Evolutionary conservation across 768 basidiomycete species (phyloP), one percentile per base, ranked within the genome.

Genomic region (Boletus subparvulus): DNA sequence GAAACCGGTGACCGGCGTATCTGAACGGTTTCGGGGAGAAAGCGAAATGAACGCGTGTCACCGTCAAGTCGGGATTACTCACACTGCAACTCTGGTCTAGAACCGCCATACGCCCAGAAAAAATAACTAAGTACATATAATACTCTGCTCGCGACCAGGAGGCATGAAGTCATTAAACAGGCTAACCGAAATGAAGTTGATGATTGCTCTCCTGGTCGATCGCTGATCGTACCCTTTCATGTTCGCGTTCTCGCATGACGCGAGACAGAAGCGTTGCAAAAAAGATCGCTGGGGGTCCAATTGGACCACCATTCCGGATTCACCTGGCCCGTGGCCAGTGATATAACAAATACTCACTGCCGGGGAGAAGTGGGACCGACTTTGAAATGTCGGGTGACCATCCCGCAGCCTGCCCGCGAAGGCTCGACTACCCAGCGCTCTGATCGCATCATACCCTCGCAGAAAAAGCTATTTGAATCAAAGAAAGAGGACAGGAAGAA

Each of bases 171-270:
- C 63, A 68, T 63, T 54, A 52, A 61, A 49, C 19, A 59, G 19
- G 47, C 56, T 67, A 52, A 32, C 67, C 67, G 68, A 69, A 63
- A 70, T 65, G 63, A 69, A 67, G 55, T 49, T 16, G 51, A 40
- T 32, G 55, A 62, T 64, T 60, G 54, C 55, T 58, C 58, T 60
- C 56, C 61, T 56, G 60, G 61, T 58, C 61, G 67, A 67, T 68
- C 65, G 61, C 44, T 50, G 67, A 69, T 69, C 65, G 41, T 48
- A 52, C 47, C 44, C 46, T 49, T 55, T 46, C 56, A 40, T 30
- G 46, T 60, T 62, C 28, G 47, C 24, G 21, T 49, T 48, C 32
- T 50, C 37, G 33, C n/a, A 40, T 44, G 49, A 62, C 47, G 24
- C 26, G 36, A 26, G 35, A 36, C 10, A 32, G 28, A 32, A 56